Percentiles rank a stretch among this genome's conserved stretches.
Evolutionary conservation across 805 yeast species (phyloP).

Genomic region (Kurtzmaniella cleridarum): DNA sequence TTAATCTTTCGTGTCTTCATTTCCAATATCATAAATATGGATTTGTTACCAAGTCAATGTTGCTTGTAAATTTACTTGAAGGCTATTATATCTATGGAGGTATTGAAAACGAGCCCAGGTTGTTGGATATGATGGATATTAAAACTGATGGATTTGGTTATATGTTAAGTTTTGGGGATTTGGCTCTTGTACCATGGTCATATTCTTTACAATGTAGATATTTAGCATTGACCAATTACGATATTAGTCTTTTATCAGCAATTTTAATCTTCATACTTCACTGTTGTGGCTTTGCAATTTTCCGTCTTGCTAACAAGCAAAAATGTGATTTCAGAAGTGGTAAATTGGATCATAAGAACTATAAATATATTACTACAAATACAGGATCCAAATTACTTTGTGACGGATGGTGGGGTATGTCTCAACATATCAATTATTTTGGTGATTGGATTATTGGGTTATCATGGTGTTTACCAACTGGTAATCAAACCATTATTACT

Average conservation of each 20-base stretch:
- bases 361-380: constrained; percentile 54
- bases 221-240: constrained; percentile 54
- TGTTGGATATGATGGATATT: constrained; percentile 90
- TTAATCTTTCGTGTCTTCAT: constrained; percentile 76
- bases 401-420: constrained; percentile 94
- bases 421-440: constrained; percentile 91
- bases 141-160: constrained; percentile 96
- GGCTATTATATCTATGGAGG: constrained; percentile 86
- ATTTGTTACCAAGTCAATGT: constrained; percentile 61
- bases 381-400: constrained; percentile 75
- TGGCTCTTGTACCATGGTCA: constrained; percentile 88
- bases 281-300: constrained; percentile 68
- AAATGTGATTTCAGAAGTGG: constrained; percentile 83
- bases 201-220: constrained; percentile 84
- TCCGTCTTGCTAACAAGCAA: constrained; percentile 79
- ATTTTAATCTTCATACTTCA: constrained; percentile 43
- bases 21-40: constrained; percentile 66
- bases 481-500: constrained; percentile 72
- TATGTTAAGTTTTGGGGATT: constrained; percentile 93
- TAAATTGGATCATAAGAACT: constrained; percentile 59
- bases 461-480: constrained; percentile 92
- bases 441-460: constrained; percentile 93
- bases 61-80: constrained; percentile 65
- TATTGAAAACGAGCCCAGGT: constrained; percentile 84
- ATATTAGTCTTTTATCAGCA: constrained; percentile 44